Evolutionary conservation across 75 land plant genomes (phyloP).

Genomic region (Picea glauca): DNA sequence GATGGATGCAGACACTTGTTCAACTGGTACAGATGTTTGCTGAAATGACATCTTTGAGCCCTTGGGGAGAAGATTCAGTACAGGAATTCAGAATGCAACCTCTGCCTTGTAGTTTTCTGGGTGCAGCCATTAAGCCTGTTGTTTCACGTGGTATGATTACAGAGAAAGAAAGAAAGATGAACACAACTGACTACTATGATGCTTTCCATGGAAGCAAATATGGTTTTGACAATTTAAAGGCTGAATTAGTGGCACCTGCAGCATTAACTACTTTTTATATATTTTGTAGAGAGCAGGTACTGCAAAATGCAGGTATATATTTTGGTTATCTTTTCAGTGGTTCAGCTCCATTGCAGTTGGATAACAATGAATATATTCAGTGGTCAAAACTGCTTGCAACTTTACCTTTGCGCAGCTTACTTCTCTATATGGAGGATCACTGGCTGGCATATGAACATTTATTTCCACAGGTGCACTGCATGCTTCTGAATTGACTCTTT

Average conservation of each 20-base stretch:
- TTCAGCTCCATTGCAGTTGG: background rate
- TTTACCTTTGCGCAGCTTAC: constrained; percentile 26
- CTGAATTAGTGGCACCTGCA: constrained; percentile 31
- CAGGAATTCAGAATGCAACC: constrained; percentile 40
- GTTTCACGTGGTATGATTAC: background rate
- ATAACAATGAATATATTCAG: constrained; percentile 15
- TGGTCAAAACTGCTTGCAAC: constrained; percentile 30
- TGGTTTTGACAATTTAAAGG: background rate
- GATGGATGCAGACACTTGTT: constrained; percentile 27
- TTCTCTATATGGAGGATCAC: constrained; percentile 40
- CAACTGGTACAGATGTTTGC: constrained; percentile 31
- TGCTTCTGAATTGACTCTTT: no score
- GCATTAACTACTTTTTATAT: constrained; percentile 27
- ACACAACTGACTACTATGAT: background rate
- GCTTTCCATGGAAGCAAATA: background rate
- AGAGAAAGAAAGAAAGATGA: background rate
- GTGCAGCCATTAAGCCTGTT: constrained; percentile 12
- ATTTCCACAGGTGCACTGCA: constrained; percentile 33
- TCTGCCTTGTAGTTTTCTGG: constrained; percentile 26
- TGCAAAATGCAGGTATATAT: constrained; percentile 26
- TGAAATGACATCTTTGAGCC: constrained; percentile 16
- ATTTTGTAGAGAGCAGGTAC: constrained; percentile 37
- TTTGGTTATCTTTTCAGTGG: background rate
- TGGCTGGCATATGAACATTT: constrained; percentile 38
- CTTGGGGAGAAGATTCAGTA: constrained; percentile 12